Evolutionary conservation across 495 filamentous ascomycete genomes (phyloP), one percentile per base, ranked within the genome.

Genomic region (Neurospora sp.): DNA sequence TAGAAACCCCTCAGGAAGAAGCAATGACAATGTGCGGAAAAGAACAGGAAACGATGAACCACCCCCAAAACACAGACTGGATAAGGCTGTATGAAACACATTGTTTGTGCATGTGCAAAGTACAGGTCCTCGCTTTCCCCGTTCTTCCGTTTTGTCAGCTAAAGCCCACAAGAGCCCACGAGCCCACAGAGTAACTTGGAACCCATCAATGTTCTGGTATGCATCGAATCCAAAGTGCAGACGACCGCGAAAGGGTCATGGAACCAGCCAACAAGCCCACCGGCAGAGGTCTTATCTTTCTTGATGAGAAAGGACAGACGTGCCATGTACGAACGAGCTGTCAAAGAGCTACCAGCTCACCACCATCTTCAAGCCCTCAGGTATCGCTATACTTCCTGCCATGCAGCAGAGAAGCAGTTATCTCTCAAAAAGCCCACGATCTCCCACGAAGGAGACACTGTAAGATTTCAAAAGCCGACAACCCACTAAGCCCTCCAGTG

Each of bases 311-410:
- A 37, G 27, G 4, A 59, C 12, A 59, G 70, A 74, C 39, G 74
- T 59, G 47, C 47, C 47, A 75, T 75, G 75, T 75, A 69, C 76
- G 75, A 74, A 79, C 72, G 77, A 81, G 78, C 80, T 78, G 79
- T 79, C 81, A 81, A 82, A 81, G 79, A 83, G 80, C 77, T 73
- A 84, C 79, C 82, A 86, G 84, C 85, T 82, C 84, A 81, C 82
- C 80, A 82, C 80, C 73, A 79, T 72, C 78, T 76, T 81, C 77
- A 81, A 81, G 76, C 78, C 79, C 79, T 81, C 81, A 83, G 81
- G 78, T 85, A 79, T 80, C 83, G 84, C 85, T 79, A 37, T 76
- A 81, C 82, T 78, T 81, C 70, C 40, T 38, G 71, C 61, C 47
- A 59, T 27, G 20, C 47, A 59, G 47, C 47, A 27, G 47, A 59